Evolutionary conservation across 768 basidiomycete species (phyloP), one percentile per base, ranked within the genome.

Genomic region (Pulveroboletus frians): DNA sequence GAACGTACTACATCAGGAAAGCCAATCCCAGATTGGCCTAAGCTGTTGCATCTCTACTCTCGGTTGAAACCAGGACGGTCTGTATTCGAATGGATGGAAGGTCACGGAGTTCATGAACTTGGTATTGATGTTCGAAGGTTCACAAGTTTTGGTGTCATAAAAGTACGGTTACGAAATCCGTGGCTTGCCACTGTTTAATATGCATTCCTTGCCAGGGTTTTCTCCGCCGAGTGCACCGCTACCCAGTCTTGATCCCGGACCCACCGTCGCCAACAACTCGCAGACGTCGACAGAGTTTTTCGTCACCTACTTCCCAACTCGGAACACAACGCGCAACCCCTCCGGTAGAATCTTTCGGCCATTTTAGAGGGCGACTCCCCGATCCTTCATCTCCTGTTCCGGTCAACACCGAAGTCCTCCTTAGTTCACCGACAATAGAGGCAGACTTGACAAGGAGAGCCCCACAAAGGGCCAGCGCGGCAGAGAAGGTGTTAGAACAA

Each of bases 121-220:
- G 91, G 89, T 2, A 85, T 98, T 45, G 96, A 99, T 64, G 78
- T 90, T 8, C 81, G 95, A 9, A 81, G 96, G n/a, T 96, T 99
- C 67, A 83, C 92, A 15, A 93, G 88, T 52, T 99, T 98, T 61
- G 96, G 96, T 5, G 89, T 98, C 20, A 95, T 99, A 71, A 99
- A 99, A 71, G 88, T 83, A 64, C 14, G 56, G n/a, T 10, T 37
- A 38, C 13, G 41, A 27, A 43, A 18, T 35, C 41, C 27, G 21
- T 30, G 15, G 37, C 30, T 21, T 10, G 21, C 18, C 29, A 46
- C 20, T 13, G 6, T 48, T 38, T 46, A 21, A 51, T 35, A 3
- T 30, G 13, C n/a, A 18, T 17, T 14, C 13, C 3, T 30, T 27
- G 17, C 2, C 52, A 88, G 84, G 95, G 94, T 0, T 98, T 98